Evolutionary conservation across 225 moss, liverwort and hornwort species (phyloP), one percentile per base, ranked within the genome.

Genomic region (Physcomitrium patens): DNA sequence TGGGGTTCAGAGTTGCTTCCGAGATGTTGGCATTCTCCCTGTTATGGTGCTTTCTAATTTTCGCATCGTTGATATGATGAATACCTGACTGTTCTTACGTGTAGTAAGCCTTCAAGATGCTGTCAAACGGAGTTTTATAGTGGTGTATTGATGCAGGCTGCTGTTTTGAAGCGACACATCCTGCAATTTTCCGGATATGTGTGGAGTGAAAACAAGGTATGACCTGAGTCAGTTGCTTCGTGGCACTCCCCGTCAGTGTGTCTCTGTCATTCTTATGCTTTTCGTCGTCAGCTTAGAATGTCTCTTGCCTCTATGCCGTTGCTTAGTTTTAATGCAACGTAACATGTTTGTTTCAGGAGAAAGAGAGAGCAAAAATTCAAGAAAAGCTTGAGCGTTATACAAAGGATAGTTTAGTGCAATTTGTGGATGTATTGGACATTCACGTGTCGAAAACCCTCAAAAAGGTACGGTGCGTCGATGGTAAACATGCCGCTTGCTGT

Each of bases 331-430:
- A 6, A 65, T 48, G 16, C n/a, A 37, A 47, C 23, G 27, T 60
- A 16, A 11, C 62, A 10, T 44, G 37, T 42, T 37, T 42, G 72
- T 71, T 59, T 58, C 85, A 95, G 92, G 92, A 85, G 56, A 95
- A 92, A 75, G 92, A 95, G 76, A 92, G 86, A 84, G 72, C 49
- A 19, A 95, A 77, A 88, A 86, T 92, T 49, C 86, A 81, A 76
- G 94, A 95, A 60, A 95, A 95, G 78, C 70, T 95, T 77, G 94
- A 95, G 80, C 86, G 88, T 51, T 91, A 78, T 68, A 95, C 91
- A 3, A 92, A 91, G 72, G 92, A 95, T 70, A 89, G 87, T 44
- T 81, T 95, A 71, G 83, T 81, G 37, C 88, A 85, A 64, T 84
- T 95, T 51, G 82, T 92, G 73, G 94, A 95, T 78, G 67, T 95